A percentile compares a stretch with the other conserved stretches of the same genome.
Conservation (phyloP, 78 protist species). For the Protostelium mycophagum region DNA sequence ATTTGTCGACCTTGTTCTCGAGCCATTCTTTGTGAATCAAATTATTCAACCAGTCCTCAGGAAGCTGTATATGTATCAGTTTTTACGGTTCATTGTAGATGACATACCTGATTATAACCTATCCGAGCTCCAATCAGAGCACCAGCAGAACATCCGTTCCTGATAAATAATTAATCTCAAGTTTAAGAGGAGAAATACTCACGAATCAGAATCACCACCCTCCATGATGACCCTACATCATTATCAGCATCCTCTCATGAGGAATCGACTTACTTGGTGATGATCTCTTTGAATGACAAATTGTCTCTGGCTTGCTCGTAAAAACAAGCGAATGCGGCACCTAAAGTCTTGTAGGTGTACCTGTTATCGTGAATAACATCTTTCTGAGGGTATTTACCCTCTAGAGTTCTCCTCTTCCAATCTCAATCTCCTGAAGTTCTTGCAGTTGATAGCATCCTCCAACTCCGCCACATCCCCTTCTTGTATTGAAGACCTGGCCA, state of each 20-base stretch:
- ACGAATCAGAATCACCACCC: background rate
- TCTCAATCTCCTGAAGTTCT: background rate
- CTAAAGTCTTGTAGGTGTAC: background rate
- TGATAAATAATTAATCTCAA: background rate
- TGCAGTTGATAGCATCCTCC: background rate
- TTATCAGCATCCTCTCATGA: background rate
- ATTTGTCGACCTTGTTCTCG: background rate
- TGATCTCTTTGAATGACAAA: background rate
- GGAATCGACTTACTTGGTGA: background rate
- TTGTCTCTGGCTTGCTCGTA: background rate
- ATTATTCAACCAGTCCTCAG: background rate
- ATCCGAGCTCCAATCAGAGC: background rate
- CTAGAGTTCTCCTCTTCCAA: background rate
- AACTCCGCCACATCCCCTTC: background rate
- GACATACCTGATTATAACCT: background rate
- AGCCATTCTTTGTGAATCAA: background rate
- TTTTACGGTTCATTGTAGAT: too few species aligned
- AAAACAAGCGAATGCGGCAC: background rate
- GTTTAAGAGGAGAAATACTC: background rate
- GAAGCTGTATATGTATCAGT: too few species aligned
- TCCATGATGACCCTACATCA: background rate
- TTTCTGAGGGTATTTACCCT: background rate
- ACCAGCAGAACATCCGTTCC: background rate
- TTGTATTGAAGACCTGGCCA: background rate
- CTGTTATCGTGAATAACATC: background rate